phyloP scores from a whole-genome alignment of 345 rosid species.

The Citrus reticulata region DNA sequence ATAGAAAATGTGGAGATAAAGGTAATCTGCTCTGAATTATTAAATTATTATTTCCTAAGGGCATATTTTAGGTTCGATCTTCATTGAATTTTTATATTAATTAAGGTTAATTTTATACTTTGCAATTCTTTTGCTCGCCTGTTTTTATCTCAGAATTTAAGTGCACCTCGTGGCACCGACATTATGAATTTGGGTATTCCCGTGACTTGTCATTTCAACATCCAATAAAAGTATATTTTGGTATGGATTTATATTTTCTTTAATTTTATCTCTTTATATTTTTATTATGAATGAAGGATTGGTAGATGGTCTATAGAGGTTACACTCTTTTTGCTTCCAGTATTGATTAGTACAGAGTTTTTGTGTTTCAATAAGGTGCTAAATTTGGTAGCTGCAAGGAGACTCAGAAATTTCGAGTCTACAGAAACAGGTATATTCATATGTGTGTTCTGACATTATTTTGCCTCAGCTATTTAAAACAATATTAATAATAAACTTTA shows the following conservation, averaged over 20 bases:
- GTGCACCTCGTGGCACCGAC: conserved; percentile 73
- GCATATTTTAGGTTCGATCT: neutral
- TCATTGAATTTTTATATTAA: neutral
- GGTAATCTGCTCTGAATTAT: conserved; percentile 40
- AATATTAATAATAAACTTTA: neutral
- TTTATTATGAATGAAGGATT: neutral
- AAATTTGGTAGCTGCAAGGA: conserved; percentile 92
- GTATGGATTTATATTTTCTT: conserved; percentile 34
- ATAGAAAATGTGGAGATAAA: conserved; percentile 83
- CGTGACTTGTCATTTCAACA: conserved; percentile 89
- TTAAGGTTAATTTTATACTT: conserved; percentile 10
- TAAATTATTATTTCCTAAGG: conserved; percentile 1
- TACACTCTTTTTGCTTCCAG: neutral
- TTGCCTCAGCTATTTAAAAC: neutral
- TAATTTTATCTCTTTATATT: neutral
- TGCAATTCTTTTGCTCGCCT: conserved; percentile 3
- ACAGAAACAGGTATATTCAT: conserved; percentile 61
- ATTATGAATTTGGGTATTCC: conserved; percentile 66
- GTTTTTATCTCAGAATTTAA: conserved; percentile 57
- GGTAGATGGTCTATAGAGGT: conserved; percentile 4
- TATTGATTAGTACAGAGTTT: conserved; percentile 7
- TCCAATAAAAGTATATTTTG: conserved; percentile 94
- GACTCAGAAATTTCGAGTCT: conserved; percentile 72
- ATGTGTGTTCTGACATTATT: neutral
- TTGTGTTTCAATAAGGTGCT: conserved; percentile 54